phyloP scores from a whole-genome alignment of 176 grass and related monocot genomes.

The Raddia distichophylla region DNA sequence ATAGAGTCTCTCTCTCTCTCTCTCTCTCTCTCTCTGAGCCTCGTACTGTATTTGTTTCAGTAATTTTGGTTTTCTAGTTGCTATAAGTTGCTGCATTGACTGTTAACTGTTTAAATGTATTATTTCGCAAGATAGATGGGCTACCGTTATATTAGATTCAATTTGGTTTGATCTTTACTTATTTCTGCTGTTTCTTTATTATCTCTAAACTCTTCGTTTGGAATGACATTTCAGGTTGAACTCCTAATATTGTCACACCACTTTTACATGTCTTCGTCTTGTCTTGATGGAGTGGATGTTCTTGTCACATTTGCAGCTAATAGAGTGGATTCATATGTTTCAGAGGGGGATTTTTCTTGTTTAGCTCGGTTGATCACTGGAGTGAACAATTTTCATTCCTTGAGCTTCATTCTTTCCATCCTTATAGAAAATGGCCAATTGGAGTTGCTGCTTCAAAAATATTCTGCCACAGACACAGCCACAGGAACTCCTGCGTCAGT shows the following conservation, averaged over 20 bases:
- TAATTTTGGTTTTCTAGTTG: constrained; percentile 14
- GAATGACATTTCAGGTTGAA: constrained; percentile 73
- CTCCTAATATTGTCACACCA: constrained; percentile 93
- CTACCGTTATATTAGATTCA: not conserved
- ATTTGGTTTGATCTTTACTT: constrained; percentile 7
- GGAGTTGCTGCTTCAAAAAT: constrained; percentile 87
- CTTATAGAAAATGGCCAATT: constrained; percentile 91
- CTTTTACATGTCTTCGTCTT: constrained; percentile 89
- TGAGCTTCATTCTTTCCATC: constrained; percentile 96
- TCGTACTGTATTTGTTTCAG: constrained; percentile 1
- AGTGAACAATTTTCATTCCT: constrained; percentile 94
- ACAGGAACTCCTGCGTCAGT: constrained; percentile 74
- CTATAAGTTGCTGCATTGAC: not conserved
- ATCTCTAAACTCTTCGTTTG: constrained; percentile 22
- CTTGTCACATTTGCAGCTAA: constrained; percentile 94
- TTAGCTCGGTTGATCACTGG: constrained; percentile 86
- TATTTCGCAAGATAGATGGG: constrained; percentile 15
- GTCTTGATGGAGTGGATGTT: constrained; percentile 93
- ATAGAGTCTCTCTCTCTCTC: not conserved
- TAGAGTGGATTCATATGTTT: constrained; percentile 91
- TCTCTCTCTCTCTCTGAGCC: not conserved
- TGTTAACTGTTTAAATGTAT: not conserved
- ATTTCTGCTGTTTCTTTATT: constrained; percentile 1
- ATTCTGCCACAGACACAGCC: constrained; percentile 78
- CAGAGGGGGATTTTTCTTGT: constrained; percentile 79